These are phyloP conservation scores for Astragalus membranaceus DNA, from an alignment of 306 rosid species.

Conservation along the genomic window DNA sequence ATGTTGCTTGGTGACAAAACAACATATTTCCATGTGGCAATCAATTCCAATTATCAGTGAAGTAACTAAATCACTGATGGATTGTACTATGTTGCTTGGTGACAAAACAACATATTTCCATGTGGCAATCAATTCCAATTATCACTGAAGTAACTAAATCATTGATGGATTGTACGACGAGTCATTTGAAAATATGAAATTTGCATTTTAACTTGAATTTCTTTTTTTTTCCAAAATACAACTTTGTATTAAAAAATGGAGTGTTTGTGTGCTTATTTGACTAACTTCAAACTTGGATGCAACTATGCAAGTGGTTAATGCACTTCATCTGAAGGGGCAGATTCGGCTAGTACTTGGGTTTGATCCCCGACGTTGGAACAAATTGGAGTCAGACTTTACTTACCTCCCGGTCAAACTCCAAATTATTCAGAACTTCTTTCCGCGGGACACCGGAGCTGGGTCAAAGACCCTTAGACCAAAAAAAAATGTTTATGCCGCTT, in stretches of 20 bases:
- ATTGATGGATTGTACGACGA: not conserved
- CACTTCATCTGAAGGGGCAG: too few species aligned
- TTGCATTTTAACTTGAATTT: not conserved
- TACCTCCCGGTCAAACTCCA: too few species aligned
- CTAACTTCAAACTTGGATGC: too few species aligned
- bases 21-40: slow-evolving; percentile 5
- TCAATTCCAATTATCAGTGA: slow-evolving; percentile 1
- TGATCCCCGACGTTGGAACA: too few species aligned
- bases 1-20: slow-evolving; percentile 21
- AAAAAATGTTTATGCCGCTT: too few species aligned
- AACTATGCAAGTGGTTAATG: too few species aligned
- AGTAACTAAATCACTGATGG: not conserved
- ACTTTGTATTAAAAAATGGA: not conserved
- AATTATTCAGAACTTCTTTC: too few species aligned
- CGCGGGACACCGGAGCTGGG: too few species aligned
- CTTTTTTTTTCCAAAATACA: not conserved
- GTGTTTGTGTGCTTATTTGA: too few species aligned
- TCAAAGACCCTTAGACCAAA: too few species aligned
- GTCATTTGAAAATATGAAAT: not conserved
- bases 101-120: slow-evolving; percentile 14
- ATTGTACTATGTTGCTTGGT: slow-evolving; percentile 16
- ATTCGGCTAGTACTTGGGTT: too few species aligned
- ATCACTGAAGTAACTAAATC: not conserved
- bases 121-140: slow-evolving; percentile 8
- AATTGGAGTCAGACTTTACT: too few species aligned